Base-by-base conservation (phyloP, 202 grass and related monocot genomes). In the Panicum virgatum region DNA sequence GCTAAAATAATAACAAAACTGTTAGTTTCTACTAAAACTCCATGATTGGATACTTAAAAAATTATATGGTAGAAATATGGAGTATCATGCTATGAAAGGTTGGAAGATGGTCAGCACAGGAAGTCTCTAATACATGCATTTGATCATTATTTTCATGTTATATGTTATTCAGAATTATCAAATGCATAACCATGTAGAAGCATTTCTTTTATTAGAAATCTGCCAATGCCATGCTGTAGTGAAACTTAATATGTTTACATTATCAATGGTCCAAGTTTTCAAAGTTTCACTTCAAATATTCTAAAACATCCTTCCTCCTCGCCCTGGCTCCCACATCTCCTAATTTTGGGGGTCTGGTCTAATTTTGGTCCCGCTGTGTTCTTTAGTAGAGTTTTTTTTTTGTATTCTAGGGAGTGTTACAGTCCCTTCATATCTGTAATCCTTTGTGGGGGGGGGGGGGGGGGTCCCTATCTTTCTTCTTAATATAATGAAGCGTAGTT, bases 151-250 rank as follows among this genome's bases (percentile, higher is more conserved):
- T 53, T 65, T 43, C 14, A 53, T 52, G 32, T 56, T 73, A 39
- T 22, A 80, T 10, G n/a, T 42, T 80, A 68, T 30, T 39, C n/a
- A 79, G 52, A 79, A 79, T 53, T 73, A 73, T 56, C 13, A 11
- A 57, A 70, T 43, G 44, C 18, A 72, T 20, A 72, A 32, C 16
- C 15, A 72, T 51, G 30, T 72, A 27, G 27, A 72, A 72, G 44
- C 26, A 51, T 27, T 51, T 50, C 30, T 72, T 70, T 46, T 16
- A 0, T 34, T 34, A 32, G 6, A 72, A 72, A 72, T 52, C 29
- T n/a, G 18, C 9, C 16, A 72, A 51, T n/a, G 19, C 36, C 27
- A 36, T 52, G 36, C 32, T 20, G 16, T 32, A 34, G 16, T 34
- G 16, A 72, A 51, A 29, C 23, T 47, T 18, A 46, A 32, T 32